phyloP scores from a whole-genome alignment of 495 filamentous ascomycete species.

The Trypethelium eluteriae region DNA sequence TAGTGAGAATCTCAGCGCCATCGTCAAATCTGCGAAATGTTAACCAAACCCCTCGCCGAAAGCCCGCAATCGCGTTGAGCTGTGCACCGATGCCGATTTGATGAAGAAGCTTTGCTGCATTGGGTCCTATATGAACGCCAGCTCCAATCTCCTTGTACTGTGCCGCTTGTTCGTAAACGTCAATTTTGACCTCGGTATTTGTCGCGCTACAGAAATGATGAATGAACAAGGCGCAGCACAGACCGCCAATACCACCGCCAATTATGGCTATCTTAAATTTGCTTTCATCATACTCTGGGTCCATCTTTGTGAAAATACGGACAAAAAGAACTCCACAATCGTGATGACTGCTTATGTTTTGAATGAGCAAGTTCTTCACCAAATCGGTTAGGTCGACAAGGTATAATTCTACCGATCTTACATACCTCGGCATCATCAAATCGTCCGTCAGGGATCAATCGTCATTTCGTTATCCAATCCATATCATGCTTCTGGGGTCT shows the following conservation, averaged over 20 bases:
- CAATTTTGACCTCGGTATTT: conserved; percentile 16
- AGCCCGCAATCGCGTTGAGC: conserved; percentile 21
- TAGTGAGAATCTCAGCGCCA: conserved; percentile 20
- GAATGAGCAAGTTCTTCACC: background rate
- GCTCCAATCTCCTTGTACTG: conserved; percentile 25
- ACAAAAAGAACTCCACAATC: background rate
- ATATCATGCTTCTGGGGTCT: background rate
- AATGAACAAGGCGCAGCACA: conserved; percentile 20
- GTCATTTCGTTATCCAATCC: background rate
- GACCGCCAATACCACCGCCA: conserved; percentile 23
- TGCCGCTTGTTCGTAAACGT: conserved; percentile 24
- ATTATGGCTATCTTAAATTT: conserved; percentile 17
- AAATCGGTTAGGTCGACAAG: background rate
- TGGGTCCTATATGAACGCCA: conserved; percentile 21
- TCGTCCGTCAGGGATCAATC: background rate
- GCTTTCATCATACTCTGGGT: background rate
- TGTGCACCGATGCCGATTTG: conserved; percentile 20
- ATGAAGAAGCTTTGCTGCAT: conserved; percentile 20
- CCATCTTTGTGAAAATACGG: background rate
- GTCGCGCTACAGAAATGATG: conserved; percentile 20
- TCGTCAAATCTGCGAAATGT: conserved; percentile 23
- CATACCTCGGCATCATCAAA: background rate
- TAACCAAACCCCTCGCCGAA: conserved; percentile 19
- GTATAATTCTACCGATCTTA: background rate
- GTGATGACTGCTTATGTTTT: background rate